Conservation (phyloP, 257 asterid genomes). For the Rhazya stricta region DNA sequence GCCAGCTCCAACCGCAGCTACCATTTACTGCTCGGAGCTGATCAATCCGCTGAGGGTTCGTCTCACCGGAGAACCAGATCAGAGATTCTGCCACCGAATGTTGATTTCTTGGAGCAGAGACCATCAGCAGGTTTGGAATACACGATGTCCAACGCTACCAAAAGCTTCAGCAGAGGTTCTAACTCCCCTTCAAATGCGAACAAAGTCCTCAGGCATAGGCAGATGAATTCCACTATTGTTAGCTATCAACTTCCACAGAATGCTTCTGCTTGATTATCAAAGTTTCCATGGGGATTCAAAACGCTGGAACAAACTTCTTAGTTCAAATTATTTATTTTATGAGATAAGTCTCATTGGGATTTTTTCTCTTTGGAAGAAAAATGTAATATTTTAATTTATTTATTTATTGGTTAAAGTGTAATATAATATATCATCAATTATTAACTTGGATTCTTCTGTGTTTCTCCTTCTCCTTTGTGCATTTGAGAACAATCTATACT, state of each 20-base stretch:
- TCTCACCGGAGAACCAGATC: slow-evolving; percentile 44
- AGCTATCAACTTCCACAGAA: background rate
- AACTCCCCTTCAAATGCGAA: background rate
- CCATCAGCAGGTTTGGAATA: background rate
- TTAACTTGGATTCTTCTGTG: background rate
- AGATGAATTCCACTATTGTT: background rate
- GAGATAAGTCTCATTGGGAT: background rate
- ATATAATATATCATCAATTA: background rate
- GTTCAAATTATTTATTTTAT: background rate
- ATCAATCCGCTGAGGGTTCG: slow-evolving; percentile 31
- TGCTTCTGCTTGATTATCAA: background rate
- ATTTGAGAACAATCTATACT: too few species aligned
- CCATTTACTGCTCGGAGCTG: slow-evolving; percentile 45
- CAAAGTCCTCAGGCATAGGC: background rate
- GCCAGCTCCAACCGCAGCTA: slow-evolving; percentile 56
- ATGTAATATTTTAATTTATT: background rate
- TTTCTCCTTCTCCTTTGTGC: too few species aligned
- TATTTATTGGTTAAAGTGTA: background rate
- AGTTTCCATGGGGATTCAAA: background rate
- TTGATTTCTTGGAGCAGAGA: slow-evolving; percentile 17
- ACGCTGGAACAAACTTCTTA: background rate
- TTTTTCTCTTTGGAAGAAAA: background rate
- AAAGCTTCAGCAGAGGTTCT: slow-evolving; percentile 15
- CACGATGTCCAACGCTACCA: slow-evolving; percentile 12
- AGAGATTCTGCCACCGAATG: slow-evolving; percentile 22